Conservation (phyloP, 352 stramenopile genomes). For the Aphanomyces cochlioides region DNA sequence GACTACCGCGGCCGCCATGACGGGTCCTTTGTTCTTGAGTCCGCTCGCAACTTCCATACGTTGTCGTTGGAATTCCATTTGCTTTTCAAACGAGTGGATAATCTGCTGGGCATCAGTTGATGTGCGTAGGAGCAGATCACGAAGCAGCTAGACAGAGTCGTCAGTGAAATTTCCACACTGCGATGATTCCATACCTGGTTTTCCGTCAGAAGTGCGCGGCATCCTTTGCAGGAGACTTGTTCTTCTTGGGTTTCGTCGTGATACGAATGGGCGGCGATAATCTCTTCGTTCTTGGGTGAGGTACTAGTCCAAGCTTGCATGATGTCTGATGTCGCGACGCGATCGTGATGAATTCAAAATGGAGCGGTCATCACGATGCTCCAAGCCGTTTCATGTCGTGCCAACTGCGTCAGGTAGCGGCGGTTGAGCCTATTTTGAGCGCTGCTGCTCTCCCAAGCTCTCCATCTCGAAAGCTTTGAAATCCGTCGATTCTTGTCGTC, state of each 20-base stretch:
- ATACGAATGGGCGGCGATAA: not conserved
- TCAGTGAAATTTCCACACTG: not conserved
- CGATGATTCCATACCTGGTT: conserved; percentile 15
- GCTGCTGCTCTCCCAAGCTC: too few relatives aligned
- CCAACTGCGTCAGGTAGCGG: not conserved
- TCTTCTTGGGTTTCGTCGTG: not conserved
- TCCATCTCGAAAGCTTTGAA: too few relatives aligned
- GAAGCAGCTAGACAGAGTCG: conserved; percentile 7
- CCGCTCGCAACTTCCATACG: conserved; percentile 10
- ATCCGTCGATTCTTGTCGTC: too few relatives aligned
- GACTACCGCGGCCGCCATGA: not conserved
- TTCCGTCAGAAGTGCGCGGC: conserved; percentile 22
- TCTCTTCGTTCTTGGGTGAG: conserved; percentile 1
- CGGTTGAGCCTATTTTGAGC: conserved; percentile 19
- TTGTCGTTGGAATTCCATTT: conserved; percentile 25
- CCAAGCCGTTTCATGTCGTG: too few relatives aligned
- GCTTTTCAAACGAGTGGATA: conserved; percentile 28
- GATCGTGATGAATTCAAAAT: too few relatives aligned
- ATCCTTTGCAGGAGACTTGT: conserved; percentile 14
- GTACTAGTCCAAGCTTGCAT: not conserved
- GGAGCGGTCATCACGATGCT: too few relatives aligned
- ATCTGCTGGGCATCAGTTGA: conserved; percentile 27
- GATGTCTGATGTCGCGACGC: not conserved
- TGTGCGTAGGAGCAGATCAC: conserved; percentile 24
- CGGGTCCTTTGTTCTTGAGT: conserved; percentile 24